Base-by-base conservation (phyloP, 202 grass and related monocot genomes). In the Panicum virgatum region DNA sequence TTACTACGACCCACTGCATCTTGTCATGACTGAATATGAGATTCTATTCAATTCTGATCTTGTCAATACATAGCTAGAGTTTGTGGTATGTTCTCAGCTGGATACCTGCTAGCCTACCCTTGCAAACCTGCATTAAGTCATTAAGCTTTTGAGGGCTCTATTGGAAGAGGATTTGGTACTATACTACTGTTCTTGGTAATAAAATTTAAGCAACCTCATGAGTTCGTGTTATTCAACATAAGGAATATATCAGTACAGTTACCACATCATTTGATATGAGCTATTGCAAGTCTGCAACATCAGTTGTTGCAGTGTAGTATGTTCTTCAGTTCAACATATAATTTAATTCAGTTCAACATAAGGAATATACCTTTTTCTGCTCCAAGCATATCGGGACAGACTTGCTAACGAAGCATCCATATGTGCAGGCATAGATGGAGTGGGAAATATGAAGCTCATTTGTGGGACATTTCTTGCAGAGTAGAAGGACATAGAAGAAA, bases 401-500 rank as follows among this genome's bases (percentile, higher is more conserved):
- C 34, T 68, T 53, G 43, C 12, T 46, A 67, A 85, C 58, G n/a
- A 57, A 48, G 57, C n/a, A 80, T 88, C n/a, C 5, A 72, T 76
- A 80, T 77, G 61, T 86, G 32, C 86, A 97, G 94, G 91, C 94
- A 97, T 77, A 91, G 91, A 73, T 94, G 94, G 91, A 97, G 94
- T 43, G 91, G 94, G 47, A 97, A 97, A 76, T 97, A 73, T 88
- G 94, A 97, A 83, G 94, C 90, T 76, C 94, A 97, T 89, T 61
- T 97, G 45, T 97, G 91, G 94, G 91, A 97, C 62, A 97, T 85
- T 85, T 88, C 86, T 75, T 91, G 92, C 70, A 89, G 88, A 89
- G 58, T 90, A 64, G 89, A 94, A 84, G 88, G 92, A 29, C 80
- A 83, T 27, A n/a, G n/a, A n/a, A n/a, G n/a, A n/a, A n/a, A n/a